A percentile compares a stretch with the other conserved stretches of the same genome.
phyloP scores from a whole-genome alignment of 169 alveolate species.

The Plasmodium vivax region DNA sequence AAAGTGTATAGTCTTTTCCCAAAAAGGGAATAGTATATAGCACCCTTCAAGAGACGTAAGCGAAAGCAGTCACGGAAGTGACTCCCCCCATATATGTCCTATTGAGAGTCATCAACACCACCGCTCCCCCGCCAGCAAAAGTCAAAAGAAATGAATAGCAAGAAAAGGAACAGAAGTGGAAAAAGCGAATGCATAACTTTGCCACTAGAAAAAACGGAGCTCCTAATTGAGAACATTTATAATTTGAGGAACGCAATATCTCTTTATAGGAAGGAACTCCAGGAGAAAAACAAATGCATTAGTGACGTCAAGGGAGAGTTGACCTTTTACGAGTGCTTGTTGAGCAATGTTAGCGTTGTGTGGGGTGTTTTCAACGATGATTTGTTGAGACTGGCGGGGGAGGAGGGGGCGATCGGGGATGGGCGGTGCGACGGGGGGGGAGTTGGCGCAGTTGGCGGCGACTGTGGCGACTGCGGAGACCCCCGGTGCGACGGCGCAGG shows the following conservation, averaged over 20 bases:
- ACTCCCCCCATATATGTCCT: neutral
- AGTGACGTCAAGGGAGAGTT: neutral
- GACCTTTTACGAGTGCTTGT: slow-evolving; percentile 25
- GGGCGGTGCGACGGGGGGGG: neutral
- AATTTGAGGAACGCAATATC: slow-evolving; percentile 31
- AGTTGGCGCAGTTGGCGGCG: too few relatives aligned
- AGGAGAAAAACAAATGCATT: slow-evolving; percentile 47
- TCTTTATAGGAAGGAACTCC: slow-evolving; percentile 57
- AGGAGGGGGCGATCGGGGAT: neutral
- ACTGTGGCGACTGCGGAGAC: neutral
- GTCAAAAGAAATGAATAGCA: slow-evolving; percentile 32
- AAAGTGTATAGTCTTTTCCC: neutral
- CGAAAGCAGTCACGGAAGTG: neutral
- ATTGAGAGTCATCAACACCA: neutral
- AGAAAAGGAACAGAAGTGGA: slow-evolving; percentile 45
- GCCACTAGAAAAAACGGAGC: slow-evolving; percentile 64
- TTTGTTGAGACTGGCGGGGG: slow-evolving; percentile 8
- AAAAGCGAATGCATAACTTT: slow-evolving; percentile 28
- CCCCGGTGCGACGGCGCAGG: neutral
- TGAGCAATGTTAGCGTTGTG: slow-evolving; percentile 38
- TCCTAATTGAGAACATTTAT: slow-evolving; percentile 38
- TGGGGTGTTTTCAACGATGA: slow-evolving; percentile 50
- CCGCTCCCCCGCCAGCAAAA: neutral
- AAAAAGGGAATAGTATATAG: neutral
- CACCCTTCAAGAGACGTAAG: neutral